These are phyloP conservation scores for Alternaria hordeiaustralica DNA, from an alignment of 2,329 filamentous ascomycete species.

Conservation along the genomic window DNA sequence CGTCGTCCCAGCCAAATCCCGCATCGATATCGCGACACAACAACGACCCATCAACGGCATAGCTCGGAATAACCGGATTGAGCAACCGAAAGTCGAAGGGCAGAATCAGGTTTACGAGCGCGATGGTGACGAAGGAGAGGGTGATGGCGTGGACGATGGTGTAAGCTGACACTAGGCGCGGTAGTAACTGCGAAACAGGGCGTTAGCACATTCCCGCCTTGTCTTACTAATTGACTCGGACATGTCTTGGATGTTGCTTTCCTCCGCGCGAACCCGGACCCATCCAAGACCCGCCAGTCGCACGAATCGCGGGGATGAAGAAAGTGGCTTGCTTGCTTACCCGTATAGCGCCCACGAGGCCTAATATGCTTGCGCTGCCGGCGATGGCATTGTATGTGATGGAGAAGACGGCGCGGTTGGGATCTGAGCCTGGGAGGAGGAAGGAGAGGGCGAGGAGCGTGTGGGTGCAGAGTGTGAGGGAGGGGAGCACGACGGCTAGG, in stretches of 20 bases:
- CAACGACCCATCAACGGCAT: slow-evolving; percentile 26
- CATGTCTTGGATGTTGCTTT: not conserved
- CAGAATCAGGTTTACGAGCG: slow-evolving; percentile 32
- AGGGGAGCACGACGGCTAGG: slow-evolving; percentile 36
- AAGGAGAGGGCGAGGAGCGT: slow-evolving; percentile 32
- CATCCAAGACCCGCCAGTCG: not conserved
- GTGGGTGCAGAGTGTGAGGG: slow-evolving; percentile 36
- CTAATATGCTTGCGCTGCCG: slow-evolving; percentile 49
- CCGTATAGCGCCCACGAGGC: slow-evolving; percentile 53
- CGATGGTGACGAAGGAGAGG: slow-evolving; percentile 35
- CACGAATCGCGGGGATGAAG: not conserved
- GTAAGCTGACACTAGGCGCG: slow-evolving; percentile 35
- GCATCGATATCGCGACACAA: slow-evolving; percentile 38
- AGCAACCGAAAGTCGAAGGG: slow-evolving; percentile 26
- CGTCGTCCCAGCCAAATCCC: slow-evolving; percentile 37
- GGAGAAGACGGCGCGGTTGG: slow-evolving; percentile 42
- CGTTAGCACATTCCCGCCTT: slow-evolving; percentile 17
- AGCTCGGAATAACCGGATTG: slow-evolving; percentile 30
- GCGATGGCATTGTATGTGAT: slow-evolving; percentile 51
- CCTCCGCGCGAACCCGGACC: not conserved
- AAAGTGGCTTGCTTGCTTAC: slow-evolving; percentile 36
- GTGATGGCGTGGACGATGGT: slow-evolving; percentile 34
- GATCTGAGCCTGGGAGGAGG: slow-evolving; percentile 27
- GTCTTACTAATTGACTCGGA: not conserved
- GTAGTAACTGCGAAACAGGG: slow-evolving; percentile 24